Evolutionary conservation across 2,329 filamentous ascomycete species (phyloP).

Genomic region (Neofusicoccum kwambonambiense): DNA sequence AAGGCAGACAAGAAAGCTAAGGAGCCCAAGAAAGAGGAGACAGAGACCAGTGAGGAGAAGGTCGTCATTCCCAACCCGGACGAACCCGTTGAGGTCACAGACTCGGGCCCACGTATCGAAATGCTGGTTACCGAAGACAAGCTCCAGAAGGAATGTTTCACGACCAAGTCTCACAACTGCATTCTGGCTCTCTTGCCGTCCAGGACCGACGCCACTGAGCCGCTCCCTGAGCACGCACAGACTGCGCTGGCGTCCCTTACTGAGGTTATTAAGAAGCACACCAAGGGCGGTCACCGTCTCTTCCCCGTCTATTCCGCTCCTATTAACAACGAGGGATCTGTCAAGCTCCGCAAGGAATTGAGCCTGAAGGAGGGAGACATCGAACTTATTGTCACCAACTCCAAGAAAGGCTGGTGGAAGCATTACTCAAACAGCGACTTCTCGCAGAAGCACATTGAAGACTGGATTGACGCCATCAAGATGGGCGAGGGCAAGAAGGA

Average conservation of each 20-base stretch:
- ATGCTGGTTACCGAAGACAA: constrained; percentile 63
- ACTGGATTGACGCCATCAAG: constrained; percentile 87
- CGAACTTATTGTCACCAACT: constrained; percentile 80
- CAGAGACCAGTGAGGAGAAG: constrained; percentile 48
- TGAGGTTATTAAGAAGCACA: constrained; percentile 74
- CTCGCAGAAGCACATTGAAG: constrained; percentile 64
- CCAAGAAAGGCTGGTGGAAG: constrained; percentile 82
- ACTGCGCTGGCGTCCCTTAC: constrained; percentile 61
- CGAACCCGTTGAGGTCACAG: constrained; percentile 52
- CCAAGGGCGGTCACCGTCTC: constrained; percentile 62
- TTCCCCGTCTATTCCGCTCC: constrained; percentile 84
- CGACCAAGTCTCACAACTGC: constrained; percentile 75
- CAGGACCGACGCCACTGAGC: constrained; percentile 30
- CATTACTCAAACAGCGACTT: constrained; percentile 62
- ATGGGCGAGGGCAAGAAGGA: constrained; percentile 83
- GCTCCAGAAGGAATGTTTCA: constrained; percentile 70
- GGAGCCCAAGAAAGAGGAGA: constrained; percentile 41
- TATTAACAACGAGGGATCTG: constrained; percentile 57
- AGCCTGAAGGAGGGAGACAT: constrained; percentile 58
- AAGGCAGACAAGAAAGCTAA: constrained; percentile 43
- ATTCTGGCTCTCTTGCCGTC: constrained; percentile 67
- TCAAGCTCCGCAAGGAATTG: constrained; percentile 60
- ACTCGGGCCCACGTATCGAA: constrained; percentile 59
- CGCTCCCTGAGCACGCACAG: constrained; percentile 40
- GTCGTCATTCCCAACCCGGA: constrained; percentile 39